Evolutionary conservation across 2,329 filamentous ascomycete species (phyloP), one percentile per base, ranked within the genome.

Genomic region (Orbilia quercus): DNA sequence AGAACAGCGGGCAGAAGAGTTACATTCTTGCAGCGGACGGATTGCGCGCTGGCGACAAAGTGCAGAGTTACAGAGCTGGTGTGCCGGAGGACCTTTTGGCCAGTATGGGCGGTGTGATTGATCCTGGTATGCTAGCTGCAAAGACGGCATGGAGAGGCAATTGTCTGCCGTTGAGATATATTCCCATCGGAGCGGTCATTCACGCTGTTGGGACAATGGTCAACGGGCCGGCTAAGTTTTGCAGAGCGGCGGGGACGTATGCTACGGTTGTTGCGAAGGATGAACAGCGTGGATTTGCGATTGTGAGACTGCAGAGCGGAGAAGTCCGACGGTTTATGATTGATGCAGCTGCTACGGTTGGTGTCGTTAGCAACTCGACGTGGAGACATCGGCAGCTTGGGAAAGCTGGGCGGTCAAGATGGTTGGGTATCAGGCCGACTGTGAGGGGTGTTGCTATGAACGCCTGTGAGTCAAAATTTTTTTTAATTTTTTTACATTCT

Each of bases 381-480:
- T 90, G 92, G 81, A 91, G 96, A 77, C 96, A 96, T 82, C 86
- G 88, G 76, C 91, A 95, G 79, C 86, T 99, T 66, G 96, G 96
- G 78, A 99, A 99, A 84, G 95, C 95, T 78, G 95, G 95, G 80
- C 88, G 96, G 78, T 92, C 90, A 78, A 88, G 95, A 79, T 97
- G 92, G 93, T 82, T 98, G 76, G 95, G 95, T 80, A 96, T 96
- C 79, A 86, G 95, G 77, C 95, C 95, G 14, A 97, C 95, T 0
- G 95, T 99, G 47, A 89, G 96, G 84, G 96, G 95, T 90, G 83
- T 98, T 78, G 95, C 96, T 75, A 99, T 99, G 96, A 99, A 99
- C 84, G 92, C 94, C 81, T 88, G 90, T 91, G 83, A 79, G 86
- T 81, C 22, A 53, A n/a, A n/a, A n/a, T n/a, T n/a, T n/a, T n/a